Conservation (phyloP, 1,284 basidiomycete species). For the Phellopilus nigrolimitatus region DNA sequence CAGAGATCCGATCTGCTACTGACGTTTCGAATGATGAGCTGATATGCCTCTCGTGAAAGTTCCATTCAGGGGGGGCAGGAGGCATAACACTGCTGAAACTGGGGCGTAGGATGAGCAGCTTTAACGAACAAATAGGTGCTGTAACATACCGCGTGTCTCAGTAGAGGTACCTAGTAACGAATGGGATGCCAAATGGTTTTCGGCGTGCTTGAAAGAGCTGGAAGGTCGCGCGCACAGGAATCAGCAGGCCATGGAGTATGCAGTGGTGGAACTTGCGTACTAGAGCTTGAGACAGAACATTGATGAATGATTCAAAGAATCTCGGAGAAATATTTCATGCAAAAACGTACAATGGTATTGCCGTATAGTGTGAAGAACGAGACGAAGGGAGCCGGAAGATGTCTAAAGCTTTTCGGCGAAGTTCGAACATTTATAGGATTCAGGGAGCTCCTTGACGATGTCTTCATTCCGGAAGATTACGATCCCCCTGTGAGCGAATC, state of each 20-base stretch:
- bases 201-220: constrained; percentile 9
- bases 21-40: constrained; percentile 48
- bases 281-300: constrained; percentile 1
- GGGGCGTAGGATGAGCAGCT: neutral
- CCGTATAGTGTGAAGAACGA: constrained; percentile 15
- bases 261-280: constrained; percentile 4
- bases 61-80: constrained; percentile 37
- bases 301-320: neutral
- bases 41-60: constrained; percentile 52
- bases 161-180: neutral
- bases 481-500: too few species aligned
- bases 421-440: constrained; percentile 13
- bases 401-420: constrained; percentile 3
- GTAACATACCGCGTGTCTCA: constrained; percentile 10
- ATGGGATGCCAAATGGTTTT: constrained; percentile 8
- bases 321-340: constrained; percentile 14
- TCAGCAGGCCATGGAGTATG: neutral
- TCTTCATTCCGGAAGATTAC: neutral
- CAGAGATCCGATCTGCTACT: constrained; percentile 48
- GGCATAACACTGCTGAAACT: constrained; percentile 17
- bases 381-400: constrained; percentile 8
- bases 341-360: neutral
- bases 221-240: neutral
- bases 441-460: neutral
- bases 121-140: neutral